These are phyloP conservation scores for Zychaea mexicana DNA, from an alignment of 371 early-diverging fungal species.

Conservation along the genomic window DNA sequence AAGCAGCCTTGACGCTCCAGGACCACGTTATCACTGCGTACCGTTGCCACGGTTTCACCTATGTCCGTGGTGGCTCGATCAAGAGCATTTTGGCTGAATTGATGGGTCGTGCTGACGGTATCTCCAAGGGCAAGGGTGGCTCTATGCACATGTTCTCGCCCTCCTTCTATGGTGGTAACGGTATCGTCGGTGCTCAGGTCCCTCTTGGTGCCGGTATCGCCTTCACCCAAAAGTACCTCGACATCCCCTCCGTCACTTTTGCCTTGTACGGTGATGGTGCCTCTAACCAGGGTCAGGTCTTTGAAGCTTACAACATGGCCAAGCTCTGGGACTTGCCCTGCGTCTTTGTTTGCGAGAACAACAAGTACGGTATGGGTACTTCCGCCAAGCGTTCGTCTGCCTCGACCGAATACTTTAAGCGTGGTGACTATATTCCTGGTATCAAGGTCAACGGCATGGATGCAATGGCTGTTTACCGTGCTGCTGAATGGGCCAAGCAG, in stretches of 20 bases:
- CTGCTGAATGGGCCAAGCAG: slow-evolving; percentile 83
- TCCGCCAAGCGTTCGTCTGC: slow-evolving; percentile 89
- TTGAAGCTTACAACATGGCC: slow-evolving; percentile 99
- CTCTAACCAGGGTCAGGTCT: slow-evolving; percentile 99
- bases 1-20: slow-evolving; percentile 81
- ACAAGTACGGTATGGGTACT: slow-evolving; percentile 99
- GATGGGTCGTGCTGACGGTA: slow-evolving; percentile 88
- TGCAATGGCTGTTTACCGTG: slow-evolving; percentile 89
- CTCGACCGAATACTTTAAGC: slow-evolving; percentile 92
- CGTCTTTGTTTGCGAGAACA: slow-evolving; percentile 99
- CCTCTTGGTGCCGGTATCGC: slow-evolving; percentile 98
- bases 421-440: slow-evolving; percentile 98
- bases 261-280: slow-evolving; percentile 99
- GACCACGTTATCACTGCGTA: slow-evolving; percentile 98
- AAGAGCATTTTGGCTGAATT: slow-evolving; percentile 85
- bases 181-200: slow-evolving; percentile 99
- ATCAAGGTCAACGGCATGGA: slow-evolving; percentile 92
- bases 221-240: slow-evolving; percentile 93
- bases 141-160: slow-evolving; percentile 99
- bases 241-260: slow-evolving; percentile 82
- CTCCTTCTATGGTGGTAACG: slow-evolving; percentile 99
- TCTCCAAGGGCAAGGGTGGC: slow-evolving; percentile 98
- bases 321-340: slow-evolving; percentile 98
- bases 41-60: slow-evolving; percentile 98
- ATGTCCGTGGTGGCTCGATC: slow-evolving; percentile 84